Base-by-base conservation (phyloP, 139 green algal genomes). In the Auxenochlorella protothecoides region DNA sequence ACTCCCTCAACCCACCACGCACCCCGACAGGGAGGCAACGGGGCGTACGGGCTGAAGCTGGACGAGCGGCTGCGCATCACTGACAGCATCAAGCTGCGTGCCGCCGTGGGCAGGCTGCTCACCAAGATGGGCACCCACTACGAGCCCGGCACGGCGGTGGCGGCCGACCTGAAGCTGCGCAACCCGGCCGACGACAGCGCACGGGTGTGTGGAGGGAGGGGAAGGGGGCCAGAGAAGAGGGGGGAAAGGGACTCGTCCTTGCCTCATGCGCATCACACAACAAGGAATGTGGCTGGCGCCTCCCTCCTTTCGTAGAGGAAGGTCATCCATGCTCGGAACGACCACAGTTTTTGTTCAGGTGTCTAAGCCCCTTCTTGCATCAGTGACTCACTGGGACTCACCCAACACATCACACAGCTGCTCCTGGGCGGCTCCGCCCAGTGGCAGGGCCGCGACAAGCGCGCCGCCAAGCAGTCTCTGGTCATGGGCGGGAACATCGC, bases 401-500 rank as follows among this genome's bases (percentile, higher is more conserved):
- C 27, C 27, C 27, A 44, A 44, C 27, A 44, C 27, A 44, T 44
- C 27, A 44, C 12, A 53, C 68, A 81, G 79, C 67, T 80, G n/a
- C 69, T 88, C 3, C 27, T 89, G 53, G 81, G 85, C 54, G 75
- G 68, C 12, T 85, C 76, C 9, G 72, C 80, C 44, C 88, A 93
- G 78, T 77, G 85, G 64, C 91, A 89, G 85, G 59, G 76, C 27
- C 72, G 78, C 52, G 88, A 93, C 63, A 52, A 44, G 27, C 27
- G 27, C 27, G 27, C 27, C 27, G 27, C 27, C 27, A 44, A 44
- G 27, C 27, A 44, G 27, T 44, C 27, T 1, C 27, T 83, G 51
- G 78, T 80, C 11, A 69, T 90, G 8, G 88, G 80, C 70, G 87
- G 78, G 61, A 93, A 93, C 71, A 65, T 85, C 16, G 71, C 74